Evolutionary conservation across 2,329 filamentous ascomycete genomes (phyloP), one percentile per base, ranked within the genome.

Genomic region (Beauveria sp.): DNA sequence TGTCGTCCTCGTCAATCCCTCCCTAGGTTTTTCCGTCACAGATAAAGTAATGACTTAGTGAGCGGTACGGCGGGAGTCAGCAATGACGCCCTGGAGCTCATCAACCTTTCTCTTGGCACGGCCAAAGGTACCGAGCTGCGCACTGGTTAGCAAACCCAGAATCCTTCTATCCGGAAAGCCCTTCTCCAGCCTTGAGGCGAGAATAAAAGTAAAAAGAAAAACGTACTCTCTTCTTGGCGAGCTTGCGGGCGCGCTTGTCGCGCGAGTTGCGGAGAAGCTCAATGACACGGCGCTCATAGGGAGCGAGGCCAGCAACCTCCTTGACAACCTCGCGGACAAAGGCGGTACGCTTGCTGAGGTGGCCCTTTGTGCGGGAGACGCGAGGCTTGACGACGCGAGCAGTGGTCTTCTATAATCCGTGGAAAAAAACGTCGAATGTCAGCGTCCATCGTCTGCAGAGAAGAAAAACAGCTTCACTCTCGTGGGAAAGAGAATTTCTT

Each of bases 21-120:
- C 22, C n/a, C 26, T 53, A 34, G 20, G 20, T 9, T 47, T 34
- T 26, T 24, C 34, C 34, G 14, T 53, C 55, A 44, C 43, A 44
- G 14, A 4, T 12, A 1, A 22, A 24, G 20, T 59, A 44, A 43
- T 12, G 47, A 65, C 76, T 84, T 84, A 85, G 79, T 85, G 83
- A 70, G 73, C 80, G 67, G 78, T 75, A 72, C 82, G 79, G 81
- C 93, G 92, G 77, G 92, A 88, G 84, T 97, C 94, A 74, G 93
- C 91, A 77, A 99, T 99, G 80, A 99, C 90, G 75, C 91, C 87
- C 83, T 92, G 91, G 83, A 99, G 91, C 84, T 97, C 93, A 78
- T 99, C 94, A 71, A 99, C 94, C 93, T 99, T 99, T 79, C 86
- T 88, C 93, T 99, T 99, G 76, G 93, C 93, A 80, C 94, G 93